Evolutionary conservation across 2,329 filamentous ascomycete genomes (phyloP).

Genomic region (Alternaria panax): DNA sequence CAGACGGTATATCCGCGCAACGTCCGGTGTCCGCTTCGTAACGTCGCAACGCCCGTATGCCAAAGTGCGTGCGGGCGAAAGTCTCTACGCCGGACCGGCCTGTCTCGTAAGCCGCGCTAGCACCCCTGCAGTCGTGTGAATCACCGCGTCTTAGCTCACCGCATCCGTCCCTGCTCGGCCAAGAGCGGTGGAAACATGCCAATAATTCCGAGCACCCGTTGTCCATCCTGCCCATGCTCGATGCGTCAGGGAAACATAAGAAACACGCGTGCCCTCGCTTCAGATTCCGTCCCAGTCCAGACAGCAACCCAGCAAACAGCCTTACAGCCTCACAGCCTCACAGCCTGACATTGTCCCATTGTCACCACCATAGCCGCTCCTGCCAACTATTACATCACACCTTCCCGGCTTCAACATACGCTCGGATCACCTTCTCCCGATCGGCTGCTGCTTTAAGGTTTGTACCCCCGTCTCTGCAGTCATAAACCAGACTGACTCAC

Average conservation of each 20-base stretch:
- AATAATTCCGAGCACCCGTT: conserved; percentile 39
- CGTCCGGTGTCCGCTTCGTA: conserved; percentile 19
- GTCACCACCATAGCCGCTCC: background rate
- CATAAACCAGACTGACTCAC: conserved; percentile 62
- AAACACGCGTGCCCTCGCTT: conserved; percentile 36
- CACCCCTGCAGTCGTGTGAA: conserved; percentile 31
- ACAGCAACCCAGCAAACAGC: conserved; percentile 5
- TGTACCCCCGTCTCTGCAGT: conserved; percentile 41
- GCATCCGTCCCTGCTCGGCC: conserved; percentile 24
- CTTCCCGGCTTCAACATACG: conserved; percentile 17
- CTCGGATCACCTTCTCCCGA: conserved; percentile 47
- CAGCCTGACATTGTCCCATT: too few relatives aligned
- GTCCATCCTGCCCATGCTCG: conserved; percentile 33
- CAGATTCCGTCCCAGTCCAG: conserved; percentile 18
- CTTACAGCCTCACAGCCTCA: conserved; percentile 12
- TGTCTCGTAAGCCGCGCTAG: conserved; percentile 17
- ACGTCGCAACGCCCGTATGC: conserved; percentile 18
- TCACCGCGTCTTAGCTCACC: conserved; percentile 32
- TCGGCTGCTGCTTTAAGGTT: conserved; percentile 44
- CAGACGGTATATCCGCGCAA: conserved; percentile 15
- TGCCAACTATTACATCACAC: conserved; percentile 12
- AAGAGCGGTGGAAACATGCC: conserved; percentile 39
- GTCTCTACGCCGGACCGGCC: conserved; percentile 14
- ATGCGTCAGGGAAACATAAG: conserved; percentile 42
- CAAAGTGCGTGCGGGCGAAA: conserved; percentile 15